A percentile compares a stretch with the other conserved stretches of the same genome.
Conservation (phyloP, 306 rosid genomes). For the Trichosanthes cucumerina region DNA sequence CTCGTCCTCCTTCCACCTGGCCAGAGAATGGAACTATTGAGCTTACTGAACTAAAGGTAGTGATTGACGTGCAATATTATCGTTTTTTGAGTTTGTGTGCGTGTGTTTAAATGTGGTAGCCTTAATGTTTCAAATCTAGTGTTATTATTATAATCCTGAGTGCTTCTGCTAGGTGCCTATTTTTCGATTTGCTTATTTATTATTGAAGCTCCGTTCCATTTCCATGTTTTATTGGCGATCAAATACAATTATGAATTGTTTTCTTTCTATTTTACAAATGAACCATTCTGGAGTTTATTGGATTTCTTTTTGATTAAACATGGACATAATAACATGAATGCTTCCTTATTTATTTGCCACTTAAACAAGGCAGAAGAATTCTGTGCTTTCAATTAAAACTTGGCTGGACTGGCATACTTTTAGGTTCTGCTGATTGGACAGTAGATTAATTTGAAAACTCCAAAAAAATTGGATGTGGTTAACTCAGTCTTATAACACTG, state of each 20-base stretch:
- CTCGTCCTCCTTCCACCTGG: slow-evolving; percentile 68
- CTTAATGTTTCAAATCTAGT: neutral
- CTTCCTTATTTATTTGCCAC: neutral
- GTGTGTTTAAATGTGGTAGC: neutral
- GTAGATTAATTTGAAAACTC: neutral
- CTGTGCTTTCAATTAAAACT: neutral
- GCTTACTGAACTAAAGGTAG: slow-evolving; percentile 66
- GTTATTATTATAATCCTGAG: neutral
- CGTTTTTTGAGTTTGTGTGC: neutral
- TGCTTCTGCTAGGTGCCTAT: neutral
- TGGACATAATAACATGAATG: neutral
- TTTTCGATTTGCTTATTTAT: neutral
- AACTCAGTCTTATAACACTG: neutral
- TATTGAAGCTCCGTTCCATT: neutral
- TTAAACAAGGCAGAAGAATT: neutral
- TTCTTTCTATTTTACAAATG: neutral
- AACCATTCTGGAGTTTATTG: neutral
- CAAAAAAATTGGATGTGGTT: neutral
- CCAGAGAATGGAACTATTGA: slow-evolving; percentile 76
- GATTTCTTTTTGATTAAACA: neutral
- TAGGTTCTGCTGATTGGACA: neutral
- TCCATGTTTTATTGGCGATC: neutral
- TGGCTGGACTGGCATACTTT: neutral
- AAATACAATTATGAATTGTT: neutral
- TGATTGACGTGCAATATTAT: slow-evolving; percentile 2